Evolutionary conservation across 2,329 filamentous ascomycete genomes (phyloP), one percentile per base, ranked within the genome.

Genomic region (Beauveria asiatica): DNA sequence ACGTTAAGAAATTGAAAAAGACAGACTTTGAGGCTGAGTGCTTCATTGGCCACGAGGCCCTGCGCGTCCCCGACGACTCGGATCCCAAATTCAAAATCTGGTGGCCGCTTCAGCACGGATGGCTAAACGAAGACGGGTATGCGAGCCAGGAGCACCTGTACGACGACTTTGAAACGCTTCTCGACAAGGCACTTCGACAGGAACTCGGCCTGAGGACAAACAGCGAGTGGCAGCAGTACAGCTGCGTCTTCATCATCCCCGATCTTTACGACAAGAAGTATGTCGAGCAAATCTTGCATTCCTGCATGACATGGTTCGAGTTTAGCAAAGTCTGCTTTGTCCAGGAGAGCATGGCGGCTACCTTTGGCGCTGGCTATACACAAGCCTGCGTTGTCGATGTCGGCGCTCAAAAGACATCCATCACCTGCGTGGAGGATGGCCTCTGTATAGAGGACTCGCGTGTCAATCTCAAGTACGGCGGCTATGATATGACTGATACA

Each of bases 221-320:
- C 68, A 89, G 87, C 67, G 86, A 93, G 56, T 95, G 92, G 86
- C 83, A 83, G 59, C 89, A 95, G 71, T 97, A 97, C 74, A 94
- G 90, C 68, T 97, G 92, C 67, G 92, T 97, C n/a, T 91, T 97
- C 69, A 87, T 99, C 64, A 95, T 99, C 51, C 94, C 94, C 0
- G 94, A 99, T 71, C 80, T 99, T 10, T 99, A 97, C 75, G 94
- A 99, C 75, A 95, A 96, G 72, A 85, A 84, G 55, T 96, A 97
- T 65, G 90, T 97, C 19, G 90, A 91, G 54, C 86, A 89, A 70
- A 78, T 95, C 10, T 79, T 99, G 46, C 87, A 92, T 60, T 90
- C 94, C 62, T 85, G 93, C 67, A 88, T 97, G 78, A 87, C 84
- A 52, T 92, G 93, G 75, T 94, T 97, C 69, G 88, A 92, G 60